phyloP scores from a whole-genome alignment of 2,329 filamentous ascomycete species.

The Penicillium thymicola region DNA sequence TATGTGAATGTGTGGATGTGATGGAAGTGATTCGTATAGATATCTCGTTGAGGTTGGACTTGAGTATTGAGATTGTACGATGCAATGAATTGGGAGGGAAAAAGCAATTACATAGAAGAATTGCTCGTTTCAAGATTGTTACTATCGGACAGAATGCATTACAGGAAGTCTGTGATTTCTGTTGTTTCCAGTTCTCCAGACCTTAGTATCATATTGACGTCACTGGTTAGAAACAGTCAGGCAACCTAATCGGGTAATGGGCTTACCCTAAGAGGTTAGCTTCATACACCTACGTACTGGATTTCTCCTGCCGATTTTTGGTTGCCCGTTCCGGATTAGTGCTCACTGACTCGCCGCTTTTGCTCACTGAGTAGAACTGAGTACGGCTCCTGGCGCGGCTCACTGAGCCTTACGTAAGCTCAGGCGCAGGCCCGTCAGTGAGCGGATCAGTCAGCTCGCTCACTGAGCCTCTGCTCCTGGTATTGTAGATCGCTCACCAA shows the following conservation, averaged over 20 bases:
- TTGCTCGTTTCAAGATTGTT: neutral
- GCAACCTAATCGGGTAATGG: constrained; percentile 16
- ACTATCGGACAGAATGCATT: neutral
- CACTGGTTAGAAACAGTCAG: constrained; percentile 7
- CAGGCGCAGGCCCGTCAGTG: no score
- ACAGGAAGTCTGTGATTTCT: neutral
- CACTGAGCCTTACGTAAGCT: no score
- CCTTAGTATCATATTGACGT: constrained; percentile 28
- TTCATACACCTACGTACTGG: no score
- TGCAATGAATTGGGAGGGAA: neutral
- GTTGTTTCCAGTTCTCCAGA: constrained; percentile 11
- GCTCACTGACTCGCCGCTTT: no score
- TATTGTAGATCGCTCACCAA: no score
- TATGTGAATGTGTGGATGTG: neutral
- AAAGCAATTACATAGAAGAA: neutral
- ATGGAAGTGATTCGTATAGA: neutral
- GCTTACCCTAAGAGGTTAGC: constrained; percentile 9
- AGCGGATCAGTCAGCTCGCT: no score
- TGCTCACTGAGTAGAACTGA: no score
- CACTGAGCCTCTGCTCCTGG: no score
- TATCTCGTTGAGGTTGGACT: neutral
- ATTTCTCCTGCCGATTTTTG: no score
- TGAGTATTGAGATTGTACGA: neutral
- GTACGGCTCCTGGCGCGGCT: no score
- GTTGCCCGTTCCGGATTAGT: no score